These are phyloP conservation scores for Cicer cuneatum DNA, from an alignment of 306 rosid genomes.

Conservation along the genomic window DNA sequence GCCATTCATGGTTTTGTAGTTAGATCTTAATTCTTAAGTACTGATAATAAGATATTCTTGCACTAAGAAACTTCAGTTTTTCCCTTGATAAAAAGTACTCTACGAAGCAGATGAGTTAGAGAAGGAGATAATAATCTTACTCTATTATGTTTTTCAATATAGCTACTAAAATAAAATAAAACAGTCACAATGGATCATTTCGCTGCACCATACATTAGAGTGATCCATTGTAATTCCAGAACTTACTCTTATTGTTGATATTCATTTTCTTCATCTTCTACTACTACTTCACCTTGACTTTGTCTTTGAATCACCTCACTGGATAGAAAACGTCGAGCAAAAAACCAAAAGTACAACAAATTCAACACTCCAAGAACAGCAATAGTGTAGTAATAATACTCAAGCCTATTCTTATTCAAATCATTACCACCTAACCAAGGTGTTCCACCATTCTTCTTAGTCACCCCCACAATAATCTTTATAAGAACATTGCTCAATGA, in stretches of 20 bases:
- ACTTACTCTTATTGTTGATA: neutral
- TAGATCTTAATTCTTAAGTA: too few relatives aligned
- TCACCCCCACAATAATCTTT: constrained; percentile 29
- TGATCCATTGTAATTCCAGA: neutral
- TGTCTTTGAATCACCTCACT: constrained; percentile 5
- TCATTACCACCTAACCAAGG: constrained; percentile 69
- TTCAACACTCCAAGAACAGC: constrained; percentile 52
- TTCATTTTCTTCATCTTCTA: constrained; percentile 9
- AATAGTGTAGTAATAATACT: constrained; percentile 61
- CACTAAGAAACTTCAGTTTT: too few relatives aligned
- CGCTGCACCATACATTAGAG: too few relatives aligned
- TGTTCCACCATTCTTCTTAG: constrained; percentile 25
- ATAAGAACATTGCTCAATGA: constrained; percentile 50
- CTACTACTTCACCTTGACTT: neutral
- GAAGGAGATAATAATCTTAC: too few relatives aligned
- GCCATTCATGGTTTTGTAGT: too few relatives aligned
- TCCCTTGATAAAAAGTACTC: too few relatives aligned
- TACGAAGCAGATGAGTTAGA: too few relatives aligned
- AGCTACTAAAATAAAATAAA: too few relatives aligned
- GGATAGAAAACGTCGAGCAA: constrained; percentile 47
- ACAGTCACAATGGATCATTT: too few relatives aligned
- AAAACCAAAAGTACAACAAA: constrained; percentile 53
- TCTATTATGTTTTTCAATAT: too few relatives aligned
- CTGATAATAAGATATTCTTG: too few relatives aligned
- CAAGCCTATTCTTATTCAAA: constrained; percentile 66